phyloP scores from a whole-genome alignment of 257 asterid genomes.

The Verbascum thapsus region DNA sequence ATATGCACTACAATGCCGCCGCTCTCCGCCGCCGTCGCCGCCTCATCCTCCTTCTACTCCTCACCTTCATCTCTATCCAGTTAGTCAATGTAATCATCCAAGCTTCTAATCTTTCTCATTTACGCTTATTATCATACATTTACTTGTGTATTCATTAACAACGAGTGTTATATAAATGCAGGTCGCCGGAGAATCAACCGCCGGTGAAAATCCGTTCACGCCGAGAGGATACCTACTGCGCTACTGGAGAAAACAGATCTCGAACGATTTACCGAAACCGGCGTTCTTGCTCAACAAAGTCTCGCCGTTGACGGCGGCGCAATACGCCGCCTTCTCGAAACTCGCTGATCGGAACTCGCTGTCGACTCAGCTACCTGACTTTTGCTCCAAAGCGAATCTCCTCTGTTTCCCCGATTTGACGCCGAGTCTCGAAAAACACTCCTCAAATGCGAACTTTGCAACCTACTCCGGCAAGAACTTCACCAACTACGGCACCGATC shows the following conservation, averaged over 20 bases:
- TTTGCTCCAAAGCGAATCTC: slow-evolving; percentile 66
- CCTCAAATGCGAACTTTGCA: slow-evolving; percentile 45
- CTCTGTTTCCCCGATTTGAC: slow-evolving; percentile 63
- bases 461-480: slow-evolving; percentile 48
- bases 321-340: slow-evolving; percentile 54
- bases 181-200: slow-evolving; percentile 42
- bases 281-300: slow-evolving; percentile 55
- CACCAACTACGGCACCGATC: slow-evolving; percentile 67
- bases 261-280: slow-evolving; percentile 60
- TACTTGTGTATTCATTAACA: not conserved
- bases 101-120: slow-evolving; percentile 8
- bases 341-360: slow-evolving; percentile 60
- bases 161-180: slow-evolving; percentile 38
- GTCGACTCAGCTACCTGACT: slow-evolving; percentile 57
- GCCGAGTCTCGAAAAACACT: slow-evolving; percentile 59
- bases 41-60: slow-evolving; percentile 21
- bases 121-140: slow-evolving; percentile 10
- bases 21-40: slow-evolving; percentile 19
- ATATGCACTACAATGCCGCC: slow-evolving; percentile 35
- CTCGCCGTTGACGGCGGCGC: slow-evolving; percentile 57
- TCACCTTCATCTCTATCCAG: slow-evolving; percentile 24
- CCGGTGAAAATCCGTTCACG: slow-evolving; percentile 54
- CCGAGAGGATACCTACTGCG: slow-evolving; percentile 56
- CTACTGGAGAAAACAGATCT: slow-evolving; percentile 65
- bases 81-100: slow-evolving; percentile 33